Evolutionary conservation across 345 rosid genomes (phyloP).

Genomic region (Hibiscus tridactylites): DNA sequence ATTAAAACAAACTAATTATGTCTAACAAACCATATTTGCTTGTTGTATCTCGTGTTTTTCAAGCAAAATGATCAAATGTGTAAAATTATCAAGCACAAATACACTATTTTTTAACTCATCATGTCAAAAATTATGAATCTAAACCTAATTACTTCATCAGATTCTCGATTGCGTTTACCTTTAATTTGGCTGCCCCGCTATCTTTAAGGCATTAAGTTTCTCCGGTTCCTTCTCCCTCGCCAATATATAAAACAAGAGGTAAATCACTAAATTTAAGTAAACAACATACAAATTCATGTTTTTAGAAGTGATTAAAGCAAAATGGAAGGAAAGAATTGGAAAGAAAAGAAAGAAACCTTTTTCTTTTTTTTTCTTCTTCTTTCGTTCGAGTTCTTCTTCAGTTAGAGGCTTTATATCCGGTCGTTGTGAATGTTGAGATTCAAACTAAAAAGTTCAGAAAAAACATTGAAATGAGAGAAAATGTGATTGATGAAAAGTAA

Average conservation of each 20-base stretch:
- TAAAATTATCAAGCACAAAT: background rate
- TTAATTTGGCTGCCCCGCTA: conserved; percentile 57
- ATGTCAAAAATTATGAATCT: background rate
- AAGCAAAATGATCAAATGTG: background rate
- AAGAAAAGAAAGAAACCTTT: conserved; percentile 34
- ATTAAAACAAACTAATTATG: background rate
- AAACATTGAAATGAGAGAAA: background rate
- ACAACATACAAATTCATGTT: background rate
- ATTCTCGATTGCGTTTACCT: conserved; percentile 26
- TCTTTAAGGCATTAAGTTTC: conserved; percentile 74
- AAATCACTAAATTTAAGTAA: background rate
- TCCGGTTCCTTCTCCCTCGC: conserved; percentile 72
- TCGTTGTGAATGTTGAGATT: conserved; percentile 28
- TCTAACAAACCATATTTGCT: background rate
- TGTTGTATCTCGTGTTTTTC: background rate
- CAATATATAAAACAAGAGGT: conserved; percentile 20
- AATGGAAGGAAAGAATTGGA: no score
- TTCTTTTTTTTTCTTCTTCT: conserved; percentile 77
- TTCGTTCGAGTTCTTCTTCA: conserved; percentile 68
- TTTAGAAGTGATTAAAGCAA: background rate
- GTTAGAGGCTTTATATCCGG: conserved; percentile 46
- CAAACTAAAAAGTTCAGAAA: background rate
- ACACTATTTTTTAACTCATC: background rate
- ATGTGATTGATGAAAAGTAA: background rate
- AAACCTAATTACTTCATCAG: background rate